Percentiles rank a stretch among this genome's conserved stretches.
Conservation (phyloP, 2,329 filamentous ascomycete genomes). For the Magnaporthiopsis incrustans region DNA sequence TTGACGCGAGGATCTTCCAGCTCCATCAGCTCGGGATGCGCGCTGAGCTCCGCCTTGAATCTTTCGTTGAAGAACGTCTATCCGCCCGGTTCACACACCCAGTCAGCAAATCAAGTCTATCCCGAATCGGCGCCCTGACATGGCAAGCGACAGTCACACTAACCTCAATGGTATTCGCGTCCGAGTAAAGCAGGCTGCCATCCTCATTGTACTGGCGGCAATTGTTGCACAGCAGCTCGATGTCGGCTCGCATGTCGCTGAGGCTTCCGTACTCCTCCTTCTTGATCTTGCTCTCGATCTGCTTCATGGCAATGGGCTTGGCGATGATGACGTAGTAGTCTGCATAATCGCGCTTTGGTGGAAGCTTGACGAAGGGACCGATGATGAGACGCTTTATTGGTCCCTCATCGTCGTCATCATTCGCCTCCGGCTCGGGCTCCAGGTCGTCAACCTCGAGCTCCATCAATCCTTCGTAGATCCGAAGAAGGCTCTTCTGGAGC, state of each 20-base stretch:
- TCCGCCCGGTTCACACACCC: not conserved
- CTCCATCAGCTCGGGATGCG: constrained; percentile 18
- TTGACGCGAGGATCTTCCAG: constrained; percentile 11
- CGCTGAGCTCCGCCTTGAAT: constrained; percentile 30
- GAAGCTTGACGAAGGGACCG: constrained; percentile 86
- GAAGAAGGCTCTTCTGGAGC: constrained; percentile 73
- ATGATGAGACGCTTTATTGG: constrained; percentile 71
- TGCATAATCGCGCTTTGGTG: constrained; percentile 79
- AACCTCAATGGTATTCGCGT: constrained; percentile 91
- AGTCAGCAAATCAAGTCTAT: not conserved
- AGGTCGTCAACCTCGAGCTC: constrained; percentile 72
- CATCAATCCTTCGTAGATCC: constrained; percentile 73
- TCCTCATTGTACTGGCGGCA: constrained; percentile 97
- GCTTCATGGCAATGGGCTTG: constrained; percentile 90
- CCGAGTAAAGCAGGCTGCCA: constrained; percentile 80
- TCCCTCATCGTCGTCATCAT: constrained; percentile 40
- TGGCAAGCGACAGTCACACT: constrained; percentile 25
- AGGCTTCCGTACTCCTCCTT: constrained; percentile 84
- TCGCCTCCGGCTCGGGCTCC: constrained; percentile 43
- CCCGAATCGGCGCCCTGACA: not conserved
- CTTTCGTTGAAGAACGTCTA: constrained; percentile 50
- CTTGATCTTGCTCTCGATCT: constrained; percentile 92
- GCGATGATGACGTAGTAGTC: constrained; percentile 95
- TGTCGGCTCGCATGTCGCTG: constrained; percentile 72
- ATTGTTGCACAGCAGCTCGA: constrained; percentile 79